Base-by-base conservation (phyloP, 306 rosid species). In the Vigna mungo region DNA sequence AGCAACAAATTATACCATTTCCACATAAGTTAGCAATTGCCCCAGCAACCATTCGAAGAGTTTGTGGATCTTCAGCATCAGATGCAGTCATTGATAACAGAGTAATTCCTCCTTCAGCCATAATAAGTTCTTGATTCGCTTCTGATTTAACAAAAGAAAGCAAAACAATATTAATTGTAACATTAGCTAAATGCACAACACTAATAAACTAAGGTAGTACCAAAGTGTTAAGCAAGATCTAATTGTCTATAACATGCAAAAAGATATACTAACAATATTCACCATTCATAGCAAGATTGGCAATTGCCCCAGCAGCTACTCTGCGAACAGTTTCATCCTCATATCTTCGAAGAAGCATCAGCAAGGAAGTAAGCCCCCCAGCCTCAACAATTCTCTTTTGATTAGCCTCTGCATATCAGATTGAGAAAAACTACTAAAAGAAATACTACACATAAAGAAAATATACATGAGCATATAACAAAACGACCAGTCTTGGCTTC, bases 271-370 rank as follows among this genome's bases (percentile, higher is more conserved):
- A 58, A 74, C 15, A 37, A 76, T 48, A 70, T 78, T 41, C 72
- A 96, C 99, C 99, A 81, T 92, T 96, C 99, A 92, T 91, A 25
- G 99, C 99, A 69, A 96, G 98, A 84, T 96, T 96, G 73, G 99
- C 97, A 82, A 96, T 92, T 53, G 99, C 99, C 85, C 97, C 97
- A 52, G 98, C 98, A 60, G 99, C 99, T 68, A 92, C 99, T 87
- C 98, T 88, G 71, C 92, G 93, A 49, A 96, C 90, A 55, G 98
- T 96, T 85, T 96, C 98, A 85, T 96, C 97, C 82, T 92, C 98
- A 27, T 86, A 96, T 86, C 92, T 91, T 86, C 99, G 87, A 82
- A 95, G 97, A 85, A 95, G 99, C 97, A 87, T 88, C 82, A 95
- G 81, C 86, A 95, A 88, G 68, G 97, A 95, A 75, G 95, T 80